Conservation (phyloP, 2,329 filamentous ascomycete species). For the Penicillium concentricum region DNA sequence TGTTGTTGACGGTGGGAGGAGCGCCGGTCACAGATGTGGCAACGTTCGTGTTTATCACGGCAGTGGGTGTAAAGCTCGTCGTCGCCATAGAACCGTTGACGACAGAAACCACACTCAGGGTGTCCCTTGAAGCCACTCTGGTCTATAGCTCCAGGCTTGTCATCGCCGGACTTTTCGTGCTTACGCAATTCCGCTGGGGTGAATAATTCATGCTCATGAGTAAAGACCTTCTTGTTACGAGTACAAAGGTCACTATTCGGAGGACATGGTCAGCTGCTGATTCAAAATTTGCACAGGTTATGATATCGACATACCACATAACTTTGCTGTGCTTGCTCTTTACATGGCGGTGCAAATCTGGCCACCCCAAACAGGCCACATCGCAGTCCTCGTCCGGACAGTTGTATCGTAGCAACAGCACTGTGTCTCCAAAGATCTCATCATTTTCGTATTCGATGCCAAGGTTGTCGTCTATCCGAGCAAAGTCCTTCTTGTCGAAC, state of each 20-base stretch:
- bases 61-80: conserved; percentile 95
- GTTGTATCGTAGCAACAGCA: conserved; percentile 87
- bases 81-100: conserved; percentile 87
- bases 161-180: conserved; percentile 88
- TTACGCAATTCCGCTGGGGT: conserved; percentile 74
- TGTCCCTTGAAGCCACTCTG: conserved; percentile 97
- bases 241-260: conserved; percentile 74
- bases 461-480: conserved; percentile 76
- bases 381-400: conserved; percentile 84
- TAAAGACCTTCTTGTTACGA: conserved; percentile 95
- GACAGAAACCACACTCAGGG: conserved; percentile 90
- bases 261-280: conserved; percentile 9
- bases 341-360: conserved; percentile 77
- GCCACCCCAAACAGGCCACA: conserved; percentile 79
- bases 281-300: conserved; percentile 2
- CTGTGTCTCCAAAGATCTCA: conserved; percentile 87
- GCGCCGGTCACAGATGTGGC: conserved; percentile 83
- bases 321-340: conserved; percentile 77
- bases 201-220: conserved; percentile 94
- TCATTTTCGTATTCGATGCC: conserved; percentile 88
- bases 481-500: conserved; percentile 71
- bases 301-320: conserved; percentile 62
- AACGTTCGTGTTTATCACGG: conserved; percentile 88
- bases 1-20: conserved; percentile 68
- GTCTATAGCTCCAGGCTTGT: conserved; percentile 81